Percentiles rank a stretch among this genome's conserved stretches.
phyloP scores from a whole-genome alignment of 83 land plant genomes.

The Diphasiastrum complanatum region DNA sequence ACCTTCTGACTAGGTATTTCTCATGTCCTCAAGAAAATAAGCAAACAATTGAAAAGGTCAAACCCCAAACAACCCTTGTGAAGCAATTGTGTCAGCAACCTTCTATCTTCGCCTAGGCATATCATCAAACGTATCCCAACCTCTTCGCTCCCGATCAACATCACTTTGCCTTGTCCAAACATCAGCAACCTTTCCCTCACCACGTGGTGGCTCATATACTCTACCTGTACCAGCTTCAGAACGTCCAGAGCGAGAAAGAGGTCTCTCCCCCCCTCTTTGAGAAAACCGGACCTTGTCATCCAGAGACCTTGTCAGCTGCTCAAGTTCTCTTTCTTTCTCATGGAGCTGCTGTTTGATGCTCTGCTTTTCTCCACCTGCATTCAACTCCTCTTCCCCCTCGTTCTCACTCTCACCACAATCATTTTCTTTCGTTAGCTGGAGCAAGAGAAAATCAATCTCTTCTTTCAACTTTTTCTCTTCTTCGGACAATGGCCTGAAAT shows the following conservation, averaged over 20 bases:
- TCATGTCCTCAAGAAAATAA: no score
- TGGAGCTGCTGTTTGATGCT: constrained; percentile 19
- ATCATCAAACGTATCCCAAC: no score
- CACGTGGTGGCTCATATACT: neutral
- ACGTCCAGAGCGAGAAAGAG: constrained; percentile 53
- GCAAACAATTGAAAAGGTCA: no score
- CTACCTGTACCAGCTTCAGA: neutral
- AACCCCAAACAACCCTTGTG: no score
- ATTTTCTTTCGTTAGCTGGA: constrained; percentile 17
- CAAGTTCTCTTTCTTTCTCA: constrained; percentile 40
- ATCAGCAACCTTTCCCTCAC: constrained; percentile 26
- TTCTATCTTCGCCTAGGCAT: no score
- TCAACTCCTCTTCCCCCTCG: constrained; percentile 13
- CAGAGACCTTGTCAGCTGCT: constrained; percentile 37
- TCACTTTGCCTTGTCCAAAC: constrained; percentile 42
- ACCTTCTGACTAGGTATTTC: no score
- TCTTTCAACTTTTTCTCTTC: constrained; percentile 50
- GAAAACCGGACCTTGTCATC: constrained; percentile 63
- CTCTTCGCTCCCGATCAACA: no score
- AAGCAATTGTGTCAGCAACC: no score
- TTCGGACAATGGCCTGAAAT: constrained; percentile 45
- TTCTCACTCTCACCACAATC: constrained; percentile 4
- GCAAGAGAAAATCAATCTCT: constrained; percentile 43
- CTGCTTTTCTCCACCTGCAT: constrained; percentile 16
- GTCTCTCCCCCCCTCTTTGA: constrained; percentile 37